Base-by-base conservation (phyloP, 768 basidiomycete genomes). In the Naganishia randhawae region DNA sequence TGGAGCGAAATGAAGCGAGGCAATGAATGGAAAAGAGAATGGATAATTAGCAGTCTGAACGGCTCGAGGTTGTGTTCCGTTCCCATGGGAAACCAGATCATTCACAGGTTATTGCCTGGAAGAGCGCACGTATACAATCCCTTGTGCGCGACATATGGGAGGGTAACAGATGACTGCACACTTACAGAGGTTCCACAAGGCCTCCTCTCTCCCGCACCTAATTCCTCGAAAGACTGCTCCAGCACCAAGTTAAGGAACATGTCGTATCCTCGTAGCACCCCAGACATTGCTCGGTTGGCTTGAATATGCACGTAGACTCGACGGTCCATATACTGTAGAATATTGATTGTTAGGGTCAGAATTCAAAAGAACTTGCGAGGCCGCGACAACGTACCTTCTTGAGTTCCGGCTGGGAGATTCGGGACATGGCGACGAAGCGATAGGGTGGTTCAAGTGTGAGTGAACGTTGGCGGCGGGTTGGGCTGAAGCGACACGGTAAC, bases 191-290 rank as follows among this genome's bases (percentile, higher is more conserved):
- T 94, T 29, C 94, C 94, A 73, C 93, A 88, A 29, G 89, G 88
- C 74, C 89, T 87, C 79, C 92, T 92, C 82, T 93, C 89, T 5
- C 89, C 92, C 16, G 90, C 89, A 5, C 86, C 87, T 0, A 88
- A 87, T 83, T 98, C 96, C 81, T 99, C 96, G 74, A 88, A 80
- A 11, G 92, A 91, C 76, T 98, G 91, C 80, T 98, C 96, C 80
- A 99, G 87, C 72, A 98, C 96, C 42, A 99, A 85, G 81, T 99
- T 99, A 78, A 99, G 83, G 84, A 99, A 99, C 72, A 99, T 89
- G 84, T 99, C 96, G 81, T 96, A 99, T 63, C 96, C 96, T 71
- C 96, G 88, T 61, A 99, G 83, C 16, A 87, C 88, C 65, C 96
- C 96, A 82, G 91, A 92, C 75, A 99, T 91, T 85, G 91, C 92